These are phyloP conservation scores for Voacanga thouarsii DNA, from an alignment of 257 asterid species.

Conservation along the genomic window DNA sequence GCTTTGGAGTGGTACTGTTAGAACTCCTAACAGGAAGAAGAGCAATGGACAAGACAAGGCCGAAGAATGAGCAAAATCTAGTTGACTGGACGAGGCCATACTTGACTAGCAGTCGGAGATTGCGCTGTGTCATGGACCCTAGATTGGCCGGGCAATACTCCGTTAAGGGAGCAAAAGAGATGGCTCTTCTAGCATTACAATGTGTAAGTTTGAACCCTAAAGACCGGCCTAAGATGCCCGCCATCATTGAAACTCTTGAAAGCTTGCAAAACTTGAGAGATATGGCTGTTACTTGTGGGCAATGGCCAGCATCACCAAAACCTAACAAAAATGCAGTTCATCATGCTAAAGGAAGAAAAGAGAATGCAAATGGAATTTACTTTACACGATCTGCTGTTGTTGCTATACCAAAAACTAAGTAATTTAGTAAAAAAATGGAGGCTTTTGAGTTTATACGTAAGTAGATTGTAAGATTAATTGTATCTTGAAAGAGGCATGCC, in stretches of 20 bases:
- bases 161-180: slow-evolving; percentile 68
- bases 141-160: slow-evolving; percentile 79
- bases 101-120: slow-evolving; percentile 53
- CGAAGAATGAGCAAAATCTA: slow-evolving; percentile 63
- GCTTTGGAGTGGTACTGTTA: slow-evolving; percentile 83
- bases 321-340: slow-evolving; percentile 28
- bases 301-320: slow-evolving; percentile 58
- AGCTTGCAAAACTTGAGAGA: slow-evolving; percentile 55
- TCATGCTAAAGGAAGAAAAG: slow-evolving; percentile 41
- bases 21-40: slow-evolving; percentile 82
- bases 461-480: not conserved
- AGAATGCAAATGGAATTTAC: slow-evolving; percentile 37
- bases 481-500: not conserved
- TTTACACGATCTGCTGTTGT: slow-evolving; percentile 50
- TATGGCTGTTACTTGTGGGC: slow-evolving; percentile 69
- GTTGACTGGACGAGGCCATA: slow-evolving; percentile 82
- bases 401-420: slow-evolving; percentile 52
- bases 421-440: slow-evolving; percentile 1
- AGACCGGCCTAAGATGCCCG: slow-evolving; percentile 89
- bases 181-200: slow-evolving; percentile 63
- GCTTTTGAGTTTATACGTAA: not conserved
- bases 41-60: slow-evolving; percentile 71
- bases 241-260: slow-evolving; percentile 72
- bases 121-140: slow-evolving; percentile 68
- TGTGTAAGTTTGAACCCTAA: slow-evolving; percentile 77